Conservation (phyloP, 2,329 filamentous ascomycete species). For the Hypoxylon sp. region DNA sequence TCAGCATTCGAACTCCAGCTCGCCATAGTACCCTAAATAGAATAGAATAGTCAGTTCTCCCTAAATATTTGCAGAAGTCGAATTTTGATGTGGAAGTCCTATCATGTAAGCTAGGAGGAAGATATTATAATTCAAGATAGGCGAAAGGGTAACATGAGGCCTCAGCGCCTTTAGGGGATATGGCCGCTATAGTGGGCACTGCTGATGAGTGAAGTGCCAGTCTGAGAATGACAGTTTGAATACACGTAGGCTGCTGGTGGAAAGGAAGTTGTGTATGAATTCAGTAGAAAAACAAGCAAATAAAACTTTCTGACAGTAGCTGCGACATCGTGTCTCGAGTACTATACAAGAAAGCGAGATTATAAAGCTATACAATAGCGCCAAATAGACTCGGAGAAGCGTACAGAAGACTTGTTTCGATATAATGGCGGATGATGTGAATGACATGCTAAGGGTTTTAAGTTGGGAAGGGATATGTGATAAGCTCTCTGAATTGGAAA, state of each 20-base stretch:
- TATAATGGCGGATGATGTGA: not conserved
- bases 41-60: not conserved
- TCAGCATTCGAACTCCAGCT: conserved; percentile 37
- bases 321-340: not conserved
- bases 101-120: not conserved
- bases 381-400: not conserved
- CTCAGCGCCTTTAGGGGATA: not conserved
- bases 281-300: not conserved
- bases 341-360: not conserved
- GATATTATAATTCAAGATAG: not conserved
- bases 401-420: not conserved
- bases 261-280: not conserved
- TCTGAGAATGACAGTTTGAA: not conserved
- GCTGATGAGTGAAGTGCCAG: not conserved
- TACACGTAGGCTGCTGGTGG: not conserved
- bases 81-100: not conserved
- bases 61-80: not conserved
- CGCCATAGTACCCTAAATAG: not conserved
- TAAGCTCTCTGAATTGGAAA: not conserved
- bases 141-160: not conserved
- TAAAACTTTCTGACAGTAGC: not conserved
- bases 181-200: not conserved
- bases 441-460: not conserved
- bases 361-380: not conserved
- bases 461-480: not conserved